Evolutionary conservation across 345 rosid genomes (phyloP).

Genomic region (Syzygium aromaticum): DNA sequence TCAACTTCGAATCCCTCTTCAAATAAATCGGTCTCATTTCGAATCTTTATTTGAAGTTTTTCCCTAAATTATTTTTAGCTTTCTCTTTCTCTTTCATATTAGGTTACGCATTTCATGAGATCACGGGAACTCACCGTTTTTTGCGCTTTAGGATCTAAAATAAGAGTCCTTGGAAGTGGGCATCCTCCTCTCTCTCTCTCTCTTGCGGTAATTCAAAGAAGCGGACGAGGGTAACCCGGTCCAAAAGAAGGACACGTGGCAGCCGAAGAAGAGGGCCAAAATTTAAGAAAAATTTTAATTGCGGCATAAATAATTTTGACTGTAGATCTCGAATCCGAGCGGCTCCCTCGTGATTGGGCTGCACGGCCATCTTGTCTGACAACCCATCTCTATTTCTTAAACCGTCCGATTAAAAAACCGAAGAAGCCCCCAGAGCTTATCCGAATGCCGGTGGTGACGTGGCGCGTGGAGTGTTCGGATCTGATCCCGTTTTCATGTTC

Average conservation of each 20-base stretch:
- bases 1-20: too few species aligned
- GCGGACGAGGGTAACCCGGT: background rate
- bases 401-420: background rate
- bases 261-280: background rate
- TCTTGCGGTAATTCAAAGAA: background rate
- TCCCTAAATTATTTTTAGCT: too few species aligned
- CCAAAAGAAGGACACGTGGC: background rate
- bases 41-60: too few species aligned
- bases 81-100: too few species aligned
- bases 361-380: background rate
- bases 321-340: too few species aligned
- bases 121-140: too few species aligned
- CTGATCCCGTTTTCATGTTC: too few species aligned
- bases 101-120: too few species aligned
- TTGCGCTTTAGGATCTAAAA: too few species aligned
- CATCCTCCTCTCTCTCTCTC: background rate
- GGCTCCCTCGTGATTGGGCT: background rate
- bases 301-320: background rate
- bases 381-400: background rate
- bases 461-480: background rate
- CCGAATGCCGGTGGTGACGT: background rate
- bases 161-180: background rate
- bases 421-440: background rate
- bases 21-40: too few species aligned
- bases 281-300: too few species aligned